phyloP scores from a whole-genome alignment of 2,329 filamentous ascomycete species.

The Neofusicoccum cordaticola region DNA sequence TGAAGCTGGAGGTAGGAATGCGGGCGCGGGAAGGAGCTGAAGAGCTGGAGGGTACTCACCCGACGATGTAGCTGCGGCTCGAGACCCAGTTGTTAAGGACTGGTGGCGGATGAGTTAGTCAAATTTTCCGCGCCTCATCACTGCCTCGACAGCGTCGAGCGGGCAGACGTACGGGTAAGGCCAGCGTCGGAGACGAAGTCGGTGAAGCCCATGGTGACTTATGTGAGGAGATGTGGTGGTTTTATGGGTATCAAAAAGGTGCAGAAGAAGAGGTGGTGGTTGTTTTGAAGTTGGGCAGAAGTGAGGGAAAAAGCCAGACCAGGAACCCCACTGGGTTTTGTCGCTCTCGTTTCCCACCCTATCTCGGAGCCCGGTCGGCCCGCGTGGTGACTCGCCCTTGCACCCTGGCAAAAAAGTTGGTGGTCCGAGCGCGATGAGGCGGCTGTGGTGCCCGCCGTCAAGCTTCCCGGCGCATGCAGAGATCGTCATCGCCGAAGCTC shows the following conservation, averaged over 20 bases:
- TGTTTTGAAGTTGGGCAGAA: constrained; percentile 10
- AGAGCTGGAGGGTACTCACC: constrained; percentile 58
- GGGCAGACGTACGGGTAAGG: constrained; percentile 52
- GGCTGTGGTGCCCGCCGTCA: not conserved
- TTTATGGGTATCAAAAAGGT: constrained; percentile 8
- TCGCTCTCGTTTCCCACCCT: not conserved
- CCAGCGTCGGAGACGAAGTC: constrained; percentile 66
- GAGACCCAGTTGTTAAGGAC: constrained; percentile 71
- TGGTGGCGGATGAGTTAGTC: constrained; percentile 29
- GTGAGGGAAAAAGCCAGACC: constrained; percentile 12
- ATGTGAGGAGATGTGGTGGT: constrained; percentile 1
- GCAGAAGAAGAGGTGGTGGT: constrained; percentile 4
- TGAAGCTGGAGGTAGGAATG: constrained; percentile 35
- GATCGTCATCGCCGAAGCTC: constrained; percentile 15
- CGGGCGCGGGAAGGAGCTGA: constrained; percentile 16
- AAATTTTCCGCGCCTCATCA: constrained; percentile 10
- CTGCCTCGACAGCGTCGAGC: not conserved
- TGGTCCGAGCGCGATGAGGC: not conserved
- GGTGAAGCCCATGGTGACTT: constrained; percentile 65
- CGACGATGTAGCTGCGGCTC: constrained; percentile 77
- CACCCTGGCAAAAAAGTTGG: not conserved
- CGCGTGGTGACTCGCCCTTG: not conserved
- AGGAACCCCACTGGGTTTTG: constrained; percentile 13
- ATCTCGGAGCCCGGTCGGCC: constrained; percentile 1
- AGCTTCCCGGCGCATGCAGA: not conserved